These are phyloP conservation scores for Euphorbia schlechtendalii DNA, from an alignment of 441 rosid species.

Conservation along the genomic window DNA sequence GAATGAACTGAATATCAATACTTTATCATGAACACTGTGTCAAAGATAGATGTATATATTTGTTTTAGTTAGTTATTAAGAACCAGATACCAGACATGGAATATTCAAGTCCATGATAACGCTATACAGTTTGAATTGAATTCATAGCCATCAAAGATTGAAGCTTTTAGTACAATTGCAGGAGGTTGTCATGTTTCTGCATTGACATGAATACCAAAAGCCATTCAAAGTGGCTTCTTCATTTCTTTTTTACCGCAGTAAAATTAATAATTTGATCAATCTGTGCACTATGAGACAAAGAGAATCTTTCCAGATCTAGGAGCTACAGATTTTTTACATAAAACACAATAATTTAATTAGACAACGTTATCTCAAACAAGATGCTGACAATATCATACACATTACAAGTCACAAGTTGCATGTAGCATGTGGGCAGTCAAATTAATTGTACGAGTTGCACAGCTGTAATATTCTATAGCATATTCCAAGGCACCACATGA, in stretches of 20 bases:
- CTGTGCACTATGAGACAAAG: not conserved
- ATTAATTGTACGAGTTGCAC: no score
- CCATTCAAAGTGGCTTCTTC: not conserved
- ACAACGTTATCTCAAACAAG: not conserved
- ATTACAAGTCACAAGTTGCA: conserved; percentile 14
- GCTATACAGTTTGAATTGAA: not conserved
- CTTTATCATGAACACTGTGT: no score
- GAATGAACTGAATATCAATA: conserved; percentile 3
- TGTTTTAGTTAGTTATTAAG: no score
- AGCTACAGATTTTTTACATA: not conserved
- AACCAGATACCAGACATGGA: not conserved
- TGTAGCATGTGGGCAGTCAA: conserved; percentile 25
- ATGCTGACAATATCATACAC: not conserved
- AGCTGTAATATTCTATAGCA: no score
- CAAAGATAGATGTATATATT: no score
- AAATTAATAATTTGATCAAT: not conserved
- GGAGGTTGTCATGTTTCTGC: not conserved
- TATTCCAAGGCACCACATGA: no score
- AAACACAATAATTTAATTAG: no score
- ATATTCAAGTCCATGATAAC: not conserved
- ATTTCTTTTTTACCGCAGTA: not conserved
- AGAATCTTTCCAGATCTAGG: not conserved
- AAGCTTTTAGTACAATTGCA: not conserved
- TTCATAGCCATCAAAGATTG: not conserved
- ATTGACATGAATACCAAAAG: not conserved